Base-by-base conservation (phyloP, 2,329 filamentous ascomycete species). In the Colletotrichum scovillei region DNA sequence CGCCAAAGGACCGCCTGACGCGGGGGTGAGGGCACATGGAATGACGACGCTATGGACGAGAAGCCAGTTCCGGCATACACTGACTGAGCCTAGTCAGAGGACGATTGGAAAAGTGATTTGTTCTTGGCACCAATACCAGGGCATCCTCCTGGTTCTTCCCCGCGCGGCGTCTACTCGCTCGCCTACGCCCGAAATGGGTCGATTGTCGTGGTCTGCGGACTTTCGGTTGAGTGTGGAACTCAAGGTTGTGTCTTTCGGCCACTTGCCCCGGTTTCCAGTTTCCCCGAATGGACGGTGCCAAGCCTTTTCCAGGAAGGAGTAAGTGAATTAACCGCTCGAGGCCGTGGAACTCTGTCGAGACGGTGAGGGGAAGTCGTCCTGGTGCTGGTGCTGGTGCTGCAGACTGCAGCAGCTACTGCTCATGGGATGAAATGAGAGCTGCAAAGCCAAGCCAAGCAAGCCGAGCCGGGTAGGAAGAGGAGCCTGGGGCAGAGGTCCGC, bases 121-220 rank as follows among this genome's bases (percentile, higher is more conserved):
- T 38, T 73, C 71, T 73, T 73, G 71, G 71, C 71, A 71, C 46
- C 67, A 70, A 65, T 70, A 65, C 70, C 55, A 58, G 55, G 60
- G 56, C 70, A 71, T 73, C 60, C 49, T 66, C 35, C 42, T 26
- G 22, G 46, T 46, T 67, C 62, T 71, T 60, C 56, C 65, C 46
- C 42, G 24, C 32, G 46, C 67, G 30, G 42, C 9, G 22, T 72
- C 49, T 26, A 26, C 53, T 53, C 56, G 56, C 56, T 14, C 60
- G 26, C 55, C 66, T 49, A 62, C 46, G 56, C 60, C 53, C 35
- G 60, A 66, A 67, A 65, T 70, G 71, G 60, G 55, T 68, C 66
- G 53, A 65, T 49, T 49, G 70, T 46, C 46, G 69, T 59, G 70
- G 66, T 46, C 58, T 66, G 59, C 63, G 63, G 49, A 32, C 63